A percentile compares a stretch with the other conserved stretches of the same genome.
These are phyloP conservation scores for Melanogaster broomeanus DNA, from an alignment of 768 basidiomycete genomes.

Conservation along the genomic window DNA sequence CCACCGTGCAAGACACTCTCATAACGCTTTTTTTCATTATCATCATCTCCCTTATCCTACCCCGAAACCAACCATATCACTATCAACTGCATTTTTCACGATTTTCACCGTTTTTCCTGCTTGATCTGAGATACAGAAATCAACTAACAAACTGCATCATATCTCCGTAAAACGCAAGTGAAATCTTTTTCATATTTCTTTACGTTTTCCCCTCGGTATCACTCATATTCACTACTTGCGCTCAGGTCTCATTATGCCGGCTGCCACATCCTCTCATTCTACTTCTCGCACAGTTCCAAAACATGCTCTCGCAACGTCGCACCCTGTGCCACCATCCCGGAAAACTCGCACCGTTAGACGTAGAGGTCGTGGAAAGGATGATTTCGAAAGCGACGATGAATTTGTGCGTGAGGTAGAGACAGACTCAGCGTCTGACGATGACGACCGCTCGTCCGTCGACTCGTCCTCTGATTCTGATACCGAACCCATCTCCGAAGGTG, in stretches of 20 bases:
- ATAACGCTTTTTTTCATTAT: background rate
- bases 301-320: constrained; percentile 28
- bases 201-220: constrained; percentile 22
- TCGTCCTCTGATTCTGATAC: constrained; percentile 71
- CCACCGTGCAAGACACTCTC: constrained; percentile 9
- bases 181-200: constrained; percentile 23
- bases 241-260: constrained; percentile 45
- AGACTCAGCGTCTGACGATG: constrained; percentile 68
- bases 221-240: constrained; percentile 2
- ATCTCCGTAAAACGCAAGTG: constrained; percentile 37
- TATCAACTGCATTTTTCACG: constrained; percentile 9
- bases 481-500: constrained; percentile 68
- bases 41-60: constrained; percentile 17
- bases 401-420: constrained; percentile 69
- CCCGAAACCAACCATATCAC: constrained; percentile 9
- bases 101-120: constrained; percentile 18
- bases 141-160: constrained; percentile 23
- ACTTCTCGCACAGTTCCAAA: constrained; percentile 33
- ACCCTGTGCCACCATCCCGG: constrained; percentile 30
- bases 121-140: constrained; percentile 26
- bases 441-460: constrained; percentile 57
- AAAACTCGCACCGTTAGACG: constrained; percentile 54
- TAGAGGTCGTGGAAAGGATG: constrained; percentile 60
- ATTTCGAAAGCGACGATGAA: constrained; percentile 75
- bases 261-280: constrained; percentile 39